Base-by-base conservation (phyloP, 129 eudicot genomes). In the Kitagawia praeruptora region DNA sequence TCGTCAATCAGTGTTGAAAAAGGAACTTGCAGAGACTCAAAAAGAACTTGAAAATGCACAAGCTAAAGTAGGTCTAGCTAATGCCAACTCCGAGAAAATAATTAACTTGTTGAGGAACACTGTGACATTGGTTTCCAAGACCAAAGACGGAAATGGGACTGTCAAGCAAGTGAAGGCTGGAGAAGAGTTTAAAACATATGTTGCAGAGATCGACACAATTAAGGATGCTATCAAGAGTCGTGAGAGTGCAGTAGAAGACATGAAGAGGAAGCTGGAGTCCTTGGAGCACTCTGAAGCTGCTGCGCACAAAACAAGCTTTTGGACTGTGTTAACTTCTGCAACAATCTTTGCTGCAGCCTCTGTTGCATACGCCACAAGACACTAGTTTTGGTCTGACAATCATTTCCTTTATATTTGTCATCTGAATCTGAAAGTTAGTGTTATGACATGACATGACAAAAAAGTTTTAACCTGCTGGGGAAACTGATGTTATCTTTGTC, bases 341-440 rank as follows among this genome's bases (percentile, higher is more conserved):
- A 92, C 97, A 14, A 11, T 93, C 47, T 47, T 92, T 27, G 98
- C 97, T 61, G 97, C 96, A 40, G 88, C 89, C 67, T 87, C 96
- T 76, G 76, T 89, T 85, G 97, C 95, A 7, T 90, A 86, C 80
- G 89, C 83, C 78, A 81, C 86, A 37, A 88, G 89, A 5, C 73
- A 67, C 73, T 67, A 67, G 41, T 67, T 67, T 34, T 67, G 73
- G 73, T 67, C 73, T 4, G 41, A 31, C 73, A 67, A 67, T 67
- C 73, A 3, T 27, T 31, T 21, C 40, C 41, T 31, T 67, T 10
- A 1, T 46, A 12, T 34, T 27, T 31, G 21, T 67, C 73, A 67
- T 67, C 73, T 31, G 41, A 67, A 27, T 66, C 71, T 66, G 14
- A 28, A 11, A 66, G 71, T 31, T 66, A 34, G 23, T 14, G 8